Conservation (phyloP, 2,329 filamentous ascomycete genomes). For the Colletotrichum australisinense region DNA sequence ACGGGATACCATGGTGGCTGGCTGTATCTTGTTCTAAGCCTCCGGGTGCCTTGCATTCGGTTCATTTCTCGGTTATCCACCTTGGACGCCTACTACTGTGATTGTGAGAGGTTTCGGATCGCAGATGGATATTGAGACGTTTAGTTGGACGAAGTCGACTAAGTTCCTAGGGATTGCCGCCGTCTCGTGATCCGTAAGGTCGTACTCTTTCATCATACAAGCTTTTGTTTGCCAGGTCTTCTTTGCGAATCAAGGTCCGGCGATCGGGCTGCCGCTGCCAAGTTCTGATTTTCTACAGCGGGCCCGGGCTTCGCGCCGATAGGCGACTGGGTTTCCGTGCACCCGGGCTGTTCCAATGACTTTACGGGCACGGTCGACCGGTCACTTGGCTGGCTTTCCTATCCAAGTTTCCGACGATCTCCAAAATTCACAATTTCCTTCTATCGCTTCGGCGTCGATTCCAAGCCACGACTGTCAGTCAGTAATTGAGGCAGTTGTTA, state of each 20-base stretch:
- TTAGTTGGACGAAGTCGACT: not conserved
- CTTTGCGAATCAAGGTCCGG: not conserved
- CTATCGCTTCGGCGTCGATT: no score
- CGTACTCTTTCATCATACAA: not conserved
- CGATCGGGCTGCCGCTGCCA: not conserved
- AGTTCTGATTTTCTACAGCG: not conserved
- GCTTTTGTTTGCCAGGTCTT: not conserved
- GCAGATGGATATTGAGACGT: not conserved
- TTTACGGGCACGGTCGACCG: no score
- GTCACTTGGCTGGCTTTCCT: no score
- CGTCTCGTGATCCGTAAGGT: not conserved
- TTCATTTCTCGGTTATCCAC: not conserved
- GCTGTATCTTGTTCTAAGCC: not conserved
- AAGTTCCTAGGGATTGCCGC: not conserved
- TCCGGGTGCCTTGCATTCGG: not conserved
- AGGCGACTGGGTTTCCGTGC: no score
- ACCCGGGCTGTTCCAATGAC: no score
- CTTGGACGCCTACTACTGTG: not conserved
- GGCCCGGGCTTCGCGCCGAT: no score
- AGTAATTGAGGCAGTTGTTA: not conserved
- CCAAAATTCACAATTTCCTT: no score
- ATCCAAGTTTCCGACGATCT: no score
- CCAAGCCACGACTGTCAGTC: not conserved
- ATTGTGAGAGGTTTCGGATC: not conserved
- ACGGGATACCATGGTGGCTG: not conserved